Percentiles rank a stretch among this genome's conserved stretches.
phyloP scores from a whole-genome alignment of 345 rosid genomes.

The Aquilaria malaccensis region DNA sequence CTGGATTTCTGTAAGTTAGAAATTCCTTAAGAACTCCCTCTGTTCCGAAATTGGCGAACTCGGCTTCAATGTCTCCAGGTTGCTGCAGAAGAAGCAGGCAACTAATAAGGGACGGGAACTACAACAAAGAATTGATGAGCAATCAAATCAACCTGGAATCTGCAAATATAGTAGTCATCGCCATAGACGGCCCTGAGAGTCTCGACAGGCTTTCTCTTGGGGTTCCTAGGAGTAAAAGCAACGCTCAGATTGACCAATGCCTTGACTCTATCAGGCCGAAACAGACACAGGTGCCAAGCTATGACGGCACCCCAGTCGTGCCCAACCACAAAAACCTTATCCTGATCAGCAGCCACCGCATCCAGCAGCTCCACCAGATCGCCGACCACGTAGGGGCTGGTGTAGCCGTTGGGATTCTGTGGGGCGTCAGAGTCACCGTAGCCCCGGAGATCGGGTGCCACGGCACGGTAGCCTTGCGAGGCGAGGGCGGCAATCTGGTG shows the following conservation, averaged over 20 bases:
- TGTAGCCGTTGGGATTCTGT: constrained; percentile 31
- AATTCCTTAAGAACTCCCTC: constrained; percentile 42
- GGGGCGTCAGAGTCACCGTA: constrained; percentile 76
- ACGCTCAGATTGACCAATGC: constrained; percentile 60
- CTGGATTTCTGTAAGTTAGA: constrained; percentile 37
- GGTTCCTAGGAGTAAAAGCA: constrained; percentile 42
- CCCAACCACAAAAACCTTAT: constrained; percentile 53
- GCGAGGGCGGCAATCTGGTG: constrained; percentile 66
- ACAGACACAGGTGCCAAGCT: constrained; percentile 54
- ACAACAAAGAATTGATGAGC: neutral
- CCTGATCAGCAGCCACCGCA: constrained; percentile 26
- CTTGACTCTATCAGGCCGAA: constrained; percentile 55
- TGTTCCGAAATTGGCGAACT: constrained; percentile 37
- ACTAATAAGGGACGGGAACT: neutral
- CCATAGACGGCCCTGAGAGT: constrained; percentile 36
- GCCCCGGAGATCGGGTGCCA: constrained; percentile 88
- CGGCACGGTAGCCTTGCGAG: constrained; percentile 57
- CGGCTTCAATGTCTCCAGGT: constrained; percentile 60
- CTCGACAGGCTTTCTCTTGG: constrained; percentile 40
- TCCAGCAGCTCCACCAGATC: constrained; percentile 45
- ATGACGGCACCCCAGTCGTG: constrained; percentile 73
- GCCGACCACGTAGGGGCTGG: constrained; percentile 45
- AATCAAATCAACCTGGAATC: constrained; percentile 50
- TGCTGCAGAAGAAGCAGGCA: constrained; percentile 25
- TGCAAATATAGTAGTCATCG: constrained; percentile 72